phyloP scores from a whole-genome alignment of 306 rosid genomes.

The Prunus fruticosa region DNA sequence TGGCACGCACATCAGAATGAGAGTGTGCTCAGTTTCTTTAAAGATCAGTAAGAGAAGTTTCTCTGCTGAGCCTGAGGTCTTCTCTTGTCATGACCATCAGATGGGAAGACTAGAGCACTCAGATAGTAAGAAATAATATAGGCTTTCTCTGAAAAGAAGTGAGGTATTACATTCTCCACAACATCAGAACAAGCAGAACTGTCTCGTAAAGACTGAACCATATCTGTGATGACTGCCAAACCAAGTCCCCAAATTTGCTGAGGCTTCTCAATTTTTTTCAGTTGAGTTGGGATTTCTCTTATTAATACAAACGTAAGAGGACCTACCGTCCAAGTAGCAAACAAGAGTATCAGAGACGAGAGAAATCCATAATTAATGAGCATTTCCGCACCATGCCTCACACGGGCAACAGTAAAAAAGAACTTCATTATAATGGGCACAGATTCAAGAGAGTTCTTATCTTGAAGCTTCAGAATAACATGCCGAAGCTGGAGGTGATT shows the following conservation, averaged over 20 bases:
- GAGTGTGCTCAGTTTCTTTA: conserved; percentile 77
- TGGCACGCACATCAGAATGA: conserved; percentile 78
- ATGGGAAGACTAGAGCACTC: conserved; percentile 68
- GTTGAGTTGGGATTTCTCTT: conserved; percentile 34
- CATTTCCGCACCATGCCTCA: conserved; percentile 88
- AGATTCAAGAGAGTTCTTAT: conserved; percentile 42
- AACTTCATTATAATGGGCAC: conserved; percentile 69
- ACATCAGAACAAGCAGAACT: conserved; percentile 60
- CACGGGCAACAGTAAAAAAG: conserved; percentile 76
- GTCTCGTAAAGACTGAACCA: conserved; percentile 83
- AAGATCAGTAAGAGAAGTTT: conserved; percentile 56
- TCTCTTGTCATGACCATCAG: conserved; percentile 75
- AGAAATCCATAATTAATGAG: conserved; percentile 69
- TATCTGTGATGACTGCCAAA: conserved; percentile 79
- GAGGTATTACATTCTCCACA: conserved; percentile 68
- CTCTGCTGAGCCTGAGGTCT: conserved; percentile 66
- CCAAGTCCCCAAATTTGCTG: conserved; percentile 84
- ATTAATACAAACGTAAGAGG: conserved; percentile 28
- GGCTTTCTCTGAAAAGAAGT: conserved; percentile 76
- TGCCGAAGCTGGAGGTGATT: conserved; percentile 65
- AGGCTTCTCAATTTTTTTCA: conserved; percentile 50
- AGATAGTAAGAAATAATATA: conserved; percentile 63
- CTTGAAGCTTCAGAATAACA: conserved; percentile 69
- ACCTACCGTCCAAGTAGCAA: conserved; percentile 44
- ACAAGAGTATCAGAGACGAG: conserved; percentile 62